Base-by-base conservation (phyloP, 164 flowering plant species). In the Magnolia kwangsiensis region DNA sequence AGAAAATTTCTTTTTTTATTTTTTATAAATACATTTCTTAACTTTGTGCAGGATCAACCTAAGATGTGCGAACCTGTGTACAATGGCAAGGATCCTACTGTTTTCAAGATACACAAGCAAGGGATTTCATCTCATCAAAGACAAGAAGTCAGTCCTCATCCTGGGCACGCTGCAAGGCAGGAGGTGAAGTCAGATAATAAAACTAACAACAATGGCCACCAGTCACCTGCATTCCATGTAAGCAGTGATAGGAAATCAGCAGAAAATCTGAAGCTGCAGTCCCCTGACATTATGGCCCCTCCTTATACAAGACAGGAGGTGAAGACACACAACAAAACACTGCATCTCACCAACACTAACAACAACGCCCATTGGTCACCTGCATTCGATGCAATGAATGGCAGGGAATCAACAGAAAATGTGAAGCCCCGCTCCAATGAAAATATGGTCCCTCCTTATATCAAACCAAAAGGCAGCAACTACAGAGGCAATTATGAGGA, bases 361-460 rank as follows among this genome's bases (percentile, higher is more conserved):
- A 61, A 66, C 31, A 66, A 80, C 50, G 72, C n/a, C 37, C 51
- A 9, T 59, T 49, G 50, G 49, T 9, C 63, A 61, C 55, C 69
- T 75, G 55, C 61, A 55, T 55, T 16, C 2, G 50, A 77, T 13
- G 77, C 79, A 49, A 72, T 37, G 78, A 37, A 37, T 37, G 45
- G 45, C 45, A 2, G 78, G 50, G 81, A 82, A 59, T 81, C 81
- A 51, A 69, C 61, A 50, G 81, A 80, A 2, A 66, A 23, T 23
- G 76, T 55, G 74, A 83, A 75, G 75, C 82, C 83, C 0, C 71
- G 67, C 3, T 58, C 21, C 71, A 69, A 37, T 37, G 29, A 63
- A 45, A 74, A 79, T 31, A 66, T 63, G 20, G 63, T 83, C 18
- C 88, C 85, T 65, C 92, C 94, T 75, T 88, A 89, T 65, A 75